phyloP scores from a whole-genome alignment of 1,284 basidiomycete genomes.

The Veloporphyrellus conicus region DNA sequence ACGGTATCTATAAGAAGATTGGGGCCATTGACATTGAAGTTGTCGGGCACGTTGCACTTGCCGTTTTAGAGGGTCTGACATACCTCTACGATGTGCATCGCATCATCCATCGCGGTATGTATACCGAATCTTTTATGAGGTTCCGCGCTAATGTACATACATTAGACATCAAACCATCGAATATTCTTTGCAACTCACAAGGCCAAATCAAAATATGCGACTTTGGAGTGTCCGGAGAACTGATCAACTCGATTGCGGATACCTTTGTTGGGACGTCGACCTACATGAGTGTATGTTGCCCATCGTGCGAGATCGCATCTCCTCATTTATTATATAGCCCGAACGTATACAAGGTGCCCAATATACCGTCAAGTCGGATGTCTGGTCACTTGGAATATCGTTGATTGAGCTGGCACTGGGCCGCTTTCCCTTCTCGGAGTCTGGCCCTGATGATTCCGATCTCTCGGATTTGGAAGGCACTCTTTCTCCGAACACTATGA shows the following conservation, averaged over 20 bases:
- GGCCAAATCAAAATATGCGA: conserved; percentile 99
- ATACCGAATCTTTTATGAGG: neutral
- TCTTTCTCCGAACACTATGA: conserved; percentile 52
- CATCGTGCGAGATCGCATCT: conserved; percentile 3
- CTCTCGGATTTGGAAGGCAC: conserved; percentile 69
- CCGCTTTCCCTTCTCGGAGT: conserved; percentile 87
- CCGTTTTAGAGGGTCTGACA: conserved; percentile 90
- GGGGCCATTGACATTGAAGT: conserved; percentile 88
- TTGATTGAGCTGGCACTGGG: conserved; percentile 91
- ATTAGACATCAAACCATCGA: conserved; percentile 98
- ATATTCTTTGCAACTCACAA: conserved; percentile 89
- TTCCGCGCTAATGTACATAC: conserved; percentile 5
- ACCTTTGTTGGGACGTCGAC: conserved; percentile 98
- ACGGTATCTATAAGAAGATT: conserved; percentile 91
- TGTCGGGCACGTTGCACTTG: conserved; percentile 85
- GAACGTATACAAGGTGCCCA: conserved; percentile 98
- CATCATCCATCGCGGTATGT: conserved; percentile 95
- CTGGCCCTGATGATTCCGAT: conserved; percentile 60
- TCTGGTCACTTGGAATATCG: conserved; percentile 95
- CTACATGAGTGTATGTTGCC: conserved; percentile 90
- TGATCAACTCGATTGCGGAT: conserved; percentile 98
- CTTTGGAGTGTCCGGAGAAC: conserved; percentile 97
- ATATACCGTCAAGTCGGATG: conserved; percentile 96
- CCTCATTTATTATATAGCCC: conserved; percentile 53
- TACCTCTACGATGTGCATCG: conserved; percentile 99